Conservation (phyloP, 768 basidiomycete genomes). For the Pisolithus tinctorius region DNA sequence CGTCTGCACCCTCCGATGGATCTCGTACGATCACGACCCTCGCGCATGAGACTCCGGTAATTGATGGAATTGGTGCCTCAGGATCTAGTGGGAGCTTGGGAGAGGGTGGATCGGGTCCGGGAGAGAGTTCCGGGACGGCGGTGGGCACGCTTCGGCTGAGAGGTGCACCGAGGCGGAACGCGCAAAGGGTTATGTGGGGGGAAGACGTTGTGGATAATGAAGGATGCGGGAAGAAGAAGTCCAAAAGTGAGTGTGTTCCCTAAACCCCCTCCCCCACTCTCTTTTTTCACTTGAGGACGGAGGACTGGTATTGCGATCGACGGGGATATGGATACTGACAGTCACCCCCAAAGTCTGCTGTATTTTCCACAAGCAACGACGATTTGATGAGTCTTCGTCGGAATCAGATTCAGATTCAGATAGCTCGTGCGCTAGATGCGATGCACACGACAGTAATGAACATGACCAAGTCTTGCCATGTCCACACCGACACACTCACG, state of each 20-base stretch:
- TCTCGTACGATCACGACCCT: slow-evolving; percentile 48
- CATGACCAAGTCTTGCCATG: background rate
- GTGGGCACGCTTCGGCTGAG: slow-evolving; percentile 28
- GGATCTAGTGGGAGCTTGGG: background rate
- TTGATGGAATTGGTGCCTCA: slow-evolving; percentile 17
- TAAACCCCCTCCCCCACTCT: background rate
- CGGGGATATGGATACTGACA: background rate
- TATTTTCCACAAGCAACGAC: slow-evolving; percentile 81
- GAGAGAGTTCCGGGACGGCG: slow-evolving; percentile 55
- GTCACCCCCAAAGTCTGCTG: slow-evolving; percentile 68
- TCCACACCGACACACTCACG: slow-evolving; percentile 1
- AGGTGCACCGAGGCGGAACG: slow-evolving; percentile 26
- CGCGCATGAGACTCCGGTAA: slow-evolving; percentile 29
- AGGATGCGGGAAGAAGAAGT: slow-evolving; percentile 80
- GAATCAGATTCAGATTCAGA: slow-evolving; percentile 48
- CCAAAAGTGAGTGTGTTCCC: slow-evolving; percentile 65
- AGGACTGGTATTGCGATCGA: background rate
- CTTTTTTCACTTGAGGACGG: background rate
- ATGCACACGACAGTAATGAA: background rate
- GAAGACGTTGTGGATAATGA: slow-evolving; percentile 91
- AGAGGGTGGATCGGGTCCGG: slow-evolving; percentile 12
- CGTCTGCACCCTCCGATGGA: slow-evolving; percentile 41
- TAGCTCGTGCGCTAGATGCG: slow-evolving; percentile 11
- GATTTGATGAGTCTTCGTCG: slow-evolving; percentile 78
- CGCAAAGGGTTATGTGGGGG: slow-evolving; percentile 71